Percentiles rank a stretch among this genome's conserved stretches.
Conservation (phyloP, 352 stramenopile species). For the Pelagophyceae sp. region DNA sequence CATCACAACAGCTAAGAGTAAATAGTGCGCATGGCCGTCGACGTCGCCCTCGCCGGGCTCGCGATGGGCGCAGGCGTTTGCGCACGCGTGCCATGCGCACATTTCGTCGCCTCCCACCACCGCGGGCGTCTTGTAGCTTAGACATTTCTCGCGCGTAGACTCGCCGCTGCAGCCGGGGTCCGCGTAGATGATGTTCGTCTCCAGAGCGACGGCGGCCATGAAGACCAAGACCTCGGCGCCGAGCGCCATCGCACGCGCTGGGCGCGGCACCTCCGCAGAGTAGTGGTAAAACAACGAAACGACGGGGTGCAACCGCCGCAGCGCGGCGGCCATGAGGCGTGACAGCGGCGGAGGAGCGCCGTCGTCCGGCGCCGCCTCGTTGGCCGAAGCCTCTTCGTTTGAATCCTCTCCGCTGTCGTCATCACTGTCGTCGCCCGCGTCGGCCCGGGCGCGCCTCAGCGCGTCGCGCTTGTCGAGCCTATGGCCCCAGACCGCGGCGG, state of each 20-base stretch:
- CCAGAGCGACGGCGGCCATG: not conserved
- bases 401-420: not conserved
- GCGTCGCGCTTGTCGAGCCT: not conserved
- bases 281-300: not conserved
- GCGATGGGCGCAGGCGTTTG: not conserved
- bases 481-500: not conserved
- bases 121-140: not conserved
- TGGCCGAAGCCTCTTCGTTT: not conserved
- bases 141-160: not conserved
- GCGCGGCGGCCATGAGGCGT: not conserved
- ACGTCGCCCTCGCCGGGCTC: not conserved
- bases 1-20: not conserved
- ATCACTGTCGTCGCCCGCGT: not conserved
- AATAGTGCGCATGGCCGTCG: not conserved
- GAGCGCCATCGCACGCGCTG: not conserved
- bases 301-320: not conserved
- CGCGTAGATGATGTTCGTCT: not conserved
- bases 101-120: not conserved
- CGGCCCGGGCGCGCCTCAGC: not conserved
- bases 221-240: not conserved
- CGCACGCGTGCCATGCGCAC: not conserved
- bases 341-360: not conserved
- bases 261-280: not conserved
- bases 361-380: not conserved
- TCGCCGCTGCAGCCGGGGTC: not conserved